phyloP scores from a whole-genome alignment of 768 basidiomycete species.

The Pleurotus salmoneostramineus region DNA sequence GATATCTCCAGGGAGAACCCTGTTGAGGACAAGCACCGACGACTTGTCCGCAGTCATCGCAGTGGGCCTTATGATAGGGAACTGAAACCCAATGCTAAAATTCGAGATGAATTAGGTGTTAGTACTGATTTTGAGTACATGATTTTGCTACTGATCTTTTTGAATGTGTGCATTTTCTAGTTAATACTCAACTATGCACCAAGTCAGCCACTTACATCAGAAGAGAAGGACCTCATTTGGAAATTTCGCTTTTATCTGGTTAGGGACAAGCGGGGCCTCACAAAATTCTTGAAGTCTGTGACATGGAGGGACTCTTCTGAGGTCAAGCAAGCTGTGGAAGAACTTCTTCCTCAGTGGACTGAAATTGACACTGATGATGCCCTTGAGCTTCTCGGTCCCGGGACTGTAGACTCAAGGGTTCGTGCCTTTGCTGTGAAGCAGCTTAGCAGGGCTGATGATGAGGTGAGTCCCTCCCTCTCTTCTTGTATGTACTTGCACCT shows the following conservation, averaged over 20 bases:
- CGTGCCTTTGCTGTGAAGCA: conserved; percentile 93
- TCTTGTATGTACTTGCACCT: background rate
- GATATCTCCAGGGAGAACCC: conserved; percentile 92
- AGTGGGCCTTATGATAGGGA: conserved; percentile 94
- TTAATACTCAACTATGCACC: conserved; percentile 90
- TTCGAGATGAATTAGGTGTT: conserved; percentile 89
- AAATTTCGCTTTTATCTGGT: conserved; percentile 98
- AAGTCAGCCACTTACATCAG: conserved; percentile 77
- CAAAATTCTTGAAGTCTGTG: conserved; percentile 97
- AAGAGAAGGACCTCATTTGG: conserved; percentile 97
- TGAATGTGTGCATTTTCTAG: conserved; percentile 30
- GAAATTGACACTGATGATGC: conserved; percentile 98
- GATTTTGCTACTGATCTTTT: conserved; percentile 22
- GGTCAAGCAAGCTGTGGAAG: conserved; percentile 97
- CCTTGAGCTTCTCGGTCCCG: conserved; percentile 88
- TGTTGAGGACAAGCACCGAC: conserved; percentile 94
- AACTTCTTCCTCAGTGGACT: conserved; percentile 92
- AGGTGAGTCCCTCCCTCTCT: conserved; percentile 44
- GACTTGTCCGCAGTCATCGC: conserved; percentile 90
- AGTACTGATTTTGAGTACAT: conserved; percentile 19
- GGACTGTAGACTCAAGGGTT: conserved; percentile 87
- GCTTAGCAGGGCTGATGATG: conserved; percentile 88
- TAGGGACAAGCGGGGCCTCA: conserved; percentile 88
- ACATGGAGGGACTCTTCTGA: conserved; percentile 96
- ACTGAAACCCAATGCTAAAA: conserved; percentile 94